Evolutionary conservation across 768 basidiomycete species (phyloP).

Genomic region (Rhodotorula babjevae): DNA sequence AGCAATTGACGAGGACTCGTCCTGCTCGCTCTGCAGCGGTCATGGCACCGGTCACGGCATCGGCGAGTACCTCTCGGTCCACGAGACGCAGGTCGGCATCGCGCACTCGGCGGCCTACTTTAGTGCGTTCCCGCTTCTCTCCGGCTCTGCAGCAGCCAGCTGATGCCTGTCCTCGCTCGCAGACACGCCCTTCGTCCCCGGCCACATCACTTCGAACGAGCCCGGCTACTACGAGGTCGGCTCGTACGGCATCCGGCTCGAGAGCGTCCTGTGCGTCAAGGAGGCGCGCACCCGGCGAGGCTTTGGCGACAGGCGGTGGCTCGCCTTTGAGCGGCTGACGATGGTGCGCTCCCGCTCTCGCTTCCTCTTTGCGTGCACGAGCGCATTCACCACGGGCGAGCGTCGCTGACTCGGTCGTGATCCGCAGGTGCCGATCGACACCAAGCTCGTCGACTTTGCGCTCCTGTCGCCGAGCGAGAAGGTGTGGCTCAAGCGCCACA

Average conservation of each 20-base stretch:
- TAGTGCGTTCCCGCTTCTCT: constrained; percentile 7
- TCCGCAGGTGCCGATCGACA: constrained; percentile 81
- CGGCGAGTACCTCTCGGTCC: constrained; percentile 65
- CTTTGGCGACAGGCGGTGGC: constrained; percentile 69
- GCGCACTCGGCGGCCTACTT: constrained; percentile 11
- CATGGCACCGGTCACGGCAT: constrained; percentile 91
- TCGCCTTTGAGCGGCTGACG: constrained; percentile 85
- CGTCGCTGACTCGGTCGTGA: too few species aligned
- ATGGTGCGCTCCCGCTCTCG: constrained; percentile 34
- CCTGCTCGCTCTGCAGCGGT: constrained; percentile 47
- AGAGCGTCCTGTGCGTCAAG: constrained; percentile 74
- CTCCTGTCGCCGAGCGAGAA: constrained; percentile 83
- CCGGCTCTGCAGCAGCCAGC: background rate
- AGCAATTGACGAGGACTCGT: too few species aligned
- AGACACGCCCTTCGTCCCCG: constrained; percentile 60
- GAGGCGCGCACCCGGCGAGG: constrained; percentile 58
- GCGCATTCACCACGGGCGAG: too few species aligned
- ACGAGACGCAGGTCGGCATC: constrained; percentile 39
- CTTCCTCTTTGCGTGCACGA: background rate
- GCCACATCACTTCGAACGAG: constrained; percentile 89
- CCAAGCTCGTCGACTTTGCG: constrained; percentile 74
- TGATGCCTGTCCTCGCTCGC: background rate
- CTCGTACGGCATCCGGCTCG: constrained; percentile 85
- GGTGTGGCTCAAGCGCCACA: constrained; percentile 82
- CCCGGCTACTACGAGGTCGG: constrained; percentile 60